Percentiles rank a stretch among this genome's conserved stretches.
These are phyloP conservation scores for Aspergillus affinis DNA, from an alignment of 495 filamentous ascomycete species.

Conservation along the genomic window DNA sequence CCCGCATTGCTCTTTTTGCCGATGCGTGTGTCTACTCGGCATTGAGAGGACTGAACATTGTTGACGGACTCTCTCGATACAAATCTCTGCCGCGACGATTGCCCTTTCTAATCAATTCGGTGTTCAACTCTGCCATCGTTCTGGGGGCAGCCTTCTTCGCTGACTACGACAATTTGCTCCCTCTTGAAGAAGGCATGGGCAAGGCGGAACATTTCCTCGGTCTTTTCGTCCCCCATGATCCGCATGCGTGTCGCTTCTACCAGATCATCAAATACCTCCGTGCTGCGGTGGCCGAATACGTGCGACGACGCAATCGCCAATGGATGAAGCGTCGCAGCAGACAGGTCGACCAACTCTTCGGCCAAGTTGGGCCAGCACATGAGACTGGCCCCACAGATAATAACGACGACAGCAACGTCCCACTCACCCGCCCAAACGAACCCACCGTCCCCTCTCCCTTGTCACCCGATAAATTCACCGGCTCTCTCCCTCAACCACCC, in stretches of 20 bases:
- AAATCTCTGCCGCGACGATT: conserved; percentile 64
- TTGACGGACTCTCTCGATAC: conserved; percentile 56
- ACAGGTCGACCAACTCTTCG: conserved; percentile 43
- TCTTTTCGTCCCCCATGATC: conserved; percentile 62
- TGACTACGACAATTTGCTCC: conserved; percentile 56
- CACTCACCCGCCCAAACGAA: conserved; percentile 16
- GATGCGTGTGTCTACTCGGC: conserved; percentile 71
- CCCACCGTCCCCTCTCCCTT: conserved; percentile 24
- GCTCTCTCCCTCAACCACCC: conserved; percentile 16
- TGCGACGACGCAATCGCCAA: conserved; percentile 36
- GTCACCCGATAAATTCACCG: conserved; percentile 27
- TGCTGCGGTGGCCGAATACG: conserved; percentile 49
- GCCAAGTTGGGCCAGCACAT: conserved; percentile 30
- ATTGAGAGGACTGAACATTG: conserved; percentile 62
- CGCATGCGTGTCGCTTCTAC: conserved; percentile 62
- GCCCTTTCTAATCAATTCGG: conserved; percentile 70
- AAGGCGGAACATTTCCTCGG: conserved; percentile 61
- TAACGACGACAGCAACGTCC: conserved; percentile 18
- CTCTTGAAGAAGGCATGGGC: conserved; percentile 52
- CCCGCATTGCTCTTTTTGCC: conserved; percentile 61
- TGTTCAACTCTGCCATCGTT: conserved; percentile 70
- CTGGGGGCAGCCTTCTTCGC: conserved; percentile 70
- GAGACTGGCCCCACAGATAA: conserved; percentile 19
- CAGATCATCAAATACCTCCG: conserved; percentile 65
- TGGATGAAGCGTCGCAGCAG: conserved; percentile 40